Conservation (phyloP, 805 yeast species). For the Kurtzmaniella cleridarum region DNA sequence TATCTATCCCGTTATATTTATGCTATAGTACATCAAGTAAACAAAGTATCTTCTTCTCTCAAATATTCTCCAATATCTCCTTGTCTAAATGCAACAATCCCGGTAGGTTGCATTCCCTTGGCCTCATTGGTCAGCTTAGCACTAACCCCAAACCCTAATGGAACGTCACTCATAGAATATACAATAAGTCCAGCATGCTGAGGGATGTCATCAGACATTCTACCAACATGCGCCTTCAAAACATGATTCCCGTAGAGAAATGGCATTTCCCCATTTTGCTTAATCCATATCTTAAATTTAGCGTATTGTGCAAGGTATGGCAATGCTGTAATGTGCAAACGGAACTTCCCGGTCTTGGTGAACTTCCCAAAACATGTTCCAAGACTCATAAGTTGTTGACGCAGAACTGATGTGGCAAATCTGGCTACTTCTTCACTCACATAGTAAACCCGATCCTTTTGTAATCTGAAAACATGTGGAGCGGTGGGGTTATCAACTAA, state of each 20-base stretch:
- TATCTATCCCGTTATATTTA: slow-evolving; percentile 20
- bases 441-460: slow-evolving; percentile 94
- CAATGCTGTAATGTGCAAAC: slow-evolving; percentile 89
- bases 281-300: slow-evolving; percentile 92
- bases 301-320: slow-evolving; percentile 82
- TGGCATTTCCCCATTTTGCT: slow-evolving; percentile 98
- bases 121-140: slow-evolving; percentile 89
- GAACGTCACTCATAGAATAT: slow-evolving; percentile 85
- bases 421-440: slow-evolving; percentile 78
- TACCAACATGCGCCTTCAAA: slow-evolving; percentile 92
- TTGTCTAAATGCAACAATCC: slow-evolving; percentile 92
- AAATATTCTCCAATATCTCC: slow-evolving; percentile 96
- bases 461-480: slow-evolving; percentile 92
- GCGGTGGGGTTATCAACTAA: slow-evolving; percentile 80
- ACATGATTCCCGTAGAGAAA: slow-evolving; percentile 94
- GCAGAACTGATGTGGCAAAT: slow-evolving; percentile 84
- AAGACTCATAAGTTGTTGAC: slow-evolving; percentile 85
- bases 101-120: slow-evolving; percentile 85
- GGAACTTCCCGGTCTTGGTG: slow-evolving; percentile 95
- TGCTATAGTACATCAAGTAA: slow-evolving; percentile 38
- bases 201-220: slow-evolving; percentile 95
- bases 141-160: slow-evolving; percentile 92
- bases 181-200: slow-evolving; percentile 96
- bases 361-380: slow-evolving; percentile 95
- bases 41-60: slow-evolving; percentile 95